Evolutionary conservation across 2,329 filamentous ascomycete species (phyloP).

Genomic region (Colletotrichum tofieldiae): DNA sequence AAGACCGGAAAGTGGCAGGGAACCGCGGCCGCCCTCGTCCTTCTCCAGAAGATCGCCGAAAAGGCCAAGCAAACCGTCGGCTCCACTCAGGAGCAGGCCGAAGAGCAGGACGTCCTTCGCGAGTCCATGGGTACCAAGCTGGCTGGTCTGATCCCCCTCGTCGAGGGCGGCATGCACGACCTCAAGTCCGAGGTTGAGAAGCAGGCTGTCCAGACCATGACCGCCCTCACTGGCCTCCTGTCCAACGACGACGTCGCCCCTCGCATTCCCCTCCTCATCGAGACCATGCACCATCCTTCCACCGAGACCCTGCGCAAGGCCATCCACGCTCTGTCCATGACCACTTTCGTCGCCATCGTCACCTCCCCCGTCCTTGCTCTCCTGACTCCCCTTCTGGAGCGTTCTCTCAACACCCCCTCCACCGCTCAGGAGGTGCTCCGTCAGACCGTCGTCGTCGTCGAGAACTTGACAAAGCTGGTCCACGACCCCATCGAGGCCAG

Average conservation of each 20-base stretch:
- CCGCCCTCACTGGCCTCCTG: conserved; percentile 87
- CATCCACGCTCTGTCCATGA: conserved; percentile 96
- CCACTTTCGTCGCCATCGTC: conserved; percentile 97
- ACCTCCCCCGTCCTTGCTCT: conserved; percentile 96
- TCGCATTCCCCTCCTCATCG: conserved; percentile 91
- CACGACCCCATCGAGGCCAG: conserved; percentile 95
- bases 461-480: conserved; percentile 98
- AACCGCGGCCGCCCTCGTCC: conserved; percentile 85
- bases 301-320: conserved; percentile 92
- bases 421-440: conserved; percentile 95
- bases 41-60: conserved; percentile 94
- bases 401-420: conserved; percentile 90
- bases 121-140: conserved; percentile 92
- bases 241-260: conserved; percentile 98
- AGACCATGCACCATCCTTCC: conserved; percentile 95
- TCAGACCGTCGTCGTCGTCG: conserved; percentile 95
- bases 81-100: conserved; percentile 84
- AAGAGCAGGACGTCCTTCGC: conserved; percentile 89
- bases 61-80: conserved; percentile 91
- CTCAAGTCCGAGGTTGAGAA: conserved; percentile 91
- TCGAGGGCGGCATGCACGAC: conserved; percentile 96
- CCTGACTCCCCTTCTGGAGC: conserved; percentile 93
- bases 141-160: conserved; percentile 89
- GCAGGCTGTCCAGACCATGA: conserved; percentile 94
- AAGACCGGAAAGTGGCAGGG: conserved; percentile 97